Evolutionary conservation across 2,329 filamentous ascomycete species (phyloP).

Genomic region (Cladorrhinum sp.): DNA sequence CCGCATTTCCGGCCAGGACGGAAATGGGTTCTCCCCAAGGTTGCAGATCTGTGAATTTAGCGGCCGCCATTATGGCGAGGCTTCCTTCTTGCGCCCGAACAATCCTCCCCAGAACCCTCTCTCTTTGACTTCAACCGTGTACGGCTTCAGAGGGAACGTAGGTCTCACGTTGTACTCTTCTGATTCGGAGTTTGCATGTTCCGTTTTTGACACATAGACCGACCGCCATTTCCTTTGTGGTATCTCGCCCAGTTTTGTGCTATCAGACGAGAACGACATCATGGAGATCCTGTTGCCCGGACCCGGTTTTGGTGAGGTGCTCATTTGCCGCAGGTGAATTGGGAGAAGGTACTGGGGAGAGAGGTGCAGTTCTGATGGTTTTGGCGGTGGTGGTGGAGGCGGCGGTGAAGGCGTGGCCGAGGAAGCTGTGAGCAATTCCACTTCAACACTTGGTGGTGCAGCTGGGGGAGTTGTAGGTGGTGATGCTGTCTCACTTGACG

Average conservation of each 20-base stretch:
- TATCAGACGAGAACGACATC: constrained; percentile 32
- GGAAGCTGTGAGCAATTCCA: neutral
- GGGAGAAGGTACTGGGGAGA: neutral
- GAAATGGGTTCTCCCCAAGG: too few species aligned
- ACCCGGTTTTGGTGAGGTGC: neutral
- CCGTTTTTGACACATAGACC: constrained; percentile 7
- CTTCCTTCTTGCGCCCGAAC: constrained; percentile 25
- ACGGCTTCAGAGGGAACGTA: constrained; percentile 34
- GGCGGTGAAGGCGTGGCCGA: neutral
- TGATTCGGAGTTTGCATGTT: constrained; percentile 14
- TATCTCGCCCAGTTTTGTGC: constrained; percentile 37
- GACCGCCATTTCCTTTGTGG: constrained; percentile 31
- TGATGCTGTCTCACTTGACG: neutral
- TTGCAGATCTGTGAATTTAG: constrained; percentile 32
- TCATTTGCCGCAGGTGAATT: neutral
- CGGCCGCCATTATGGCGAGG: constrained; percentile 28
- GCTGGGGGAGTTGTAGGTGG: neutral
- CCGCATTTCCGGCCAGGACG: too few species aligned
- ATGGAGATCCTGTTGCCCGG: constrained; percentile 31
- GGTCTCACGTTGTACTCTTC: constrained; percentile 32
- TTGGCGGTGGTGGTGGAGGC: neutral
- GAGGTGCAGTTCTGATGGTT: neutral
- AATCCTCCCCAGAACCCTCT: constrained; percentile 29
- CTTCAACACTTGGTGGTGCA: neutral
- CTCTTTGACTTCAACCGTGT: constrained; percentile 28